Conservation (phyloP, 768 basidiomycete genomes). For the Pseudohyphozyma bogoriensis region DNA sequence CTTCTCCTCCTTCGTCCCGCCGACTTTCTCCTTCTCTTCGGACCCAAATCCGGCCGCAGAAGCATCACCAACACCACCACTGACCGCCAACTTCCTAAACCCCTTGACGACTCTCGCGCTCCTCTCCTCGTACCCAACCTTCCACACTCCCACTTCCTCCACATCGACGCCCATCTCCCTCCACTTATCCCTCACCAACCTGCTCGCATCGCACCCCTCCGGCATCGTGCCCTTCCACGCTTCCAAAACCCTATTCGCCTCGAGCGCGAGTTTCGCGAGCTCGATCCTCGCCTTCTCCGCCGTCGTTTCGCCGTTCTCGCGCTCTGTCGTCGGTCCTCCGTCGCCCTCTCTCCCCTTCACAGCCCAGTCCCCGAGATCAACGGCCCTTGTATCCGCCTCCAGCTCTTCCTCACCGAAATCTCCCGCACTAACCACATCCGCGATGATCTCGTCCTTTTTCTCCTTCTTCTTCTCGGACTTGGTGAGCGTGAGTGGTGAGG, state of each 20-base stretch:
- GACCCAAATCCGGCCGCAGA: too few relatives aligned
- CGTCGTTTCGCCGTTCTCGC: neutral
- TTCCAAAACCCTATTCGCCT: neutral
- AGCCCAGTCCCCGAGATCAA: neutral
- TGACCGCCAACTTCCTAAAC: too few relatives aligned
- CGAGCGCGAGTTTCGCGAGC: neutral
- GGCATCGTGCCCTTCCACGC: neutral
- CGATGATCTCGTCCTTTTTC: neutral
- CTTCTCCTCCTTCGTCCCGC: too few relatives aligned
- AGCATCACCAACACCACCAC: too few relatives aligned
- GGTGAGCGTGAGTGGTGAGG: neutral
- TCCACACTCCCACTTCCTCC: neutral
- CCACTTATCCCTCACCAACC: neutral
- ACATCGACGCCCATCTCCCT: neutral
- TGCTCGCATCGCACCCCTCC: neutral
- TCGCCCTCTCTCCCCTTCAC: too few relatives aligned
- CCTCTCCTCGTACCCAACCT: neutral
- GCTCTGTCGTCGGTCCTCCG: neutral
- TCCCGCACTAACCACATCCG: neutral
- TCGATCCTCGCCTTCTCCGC: neutral
- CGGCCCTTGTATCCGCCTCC: neutral
- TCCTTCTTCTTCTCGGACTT: neutral
- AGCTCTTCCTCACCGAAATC: neutral
- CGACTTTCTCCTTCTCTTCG: too few relatives aligned
- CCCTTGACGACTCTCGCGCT: neutral